phyloP scores from a whole-genome alignment of 192 early-diverging fungal genomes.

The Backusella mclennaniae region DNA sequence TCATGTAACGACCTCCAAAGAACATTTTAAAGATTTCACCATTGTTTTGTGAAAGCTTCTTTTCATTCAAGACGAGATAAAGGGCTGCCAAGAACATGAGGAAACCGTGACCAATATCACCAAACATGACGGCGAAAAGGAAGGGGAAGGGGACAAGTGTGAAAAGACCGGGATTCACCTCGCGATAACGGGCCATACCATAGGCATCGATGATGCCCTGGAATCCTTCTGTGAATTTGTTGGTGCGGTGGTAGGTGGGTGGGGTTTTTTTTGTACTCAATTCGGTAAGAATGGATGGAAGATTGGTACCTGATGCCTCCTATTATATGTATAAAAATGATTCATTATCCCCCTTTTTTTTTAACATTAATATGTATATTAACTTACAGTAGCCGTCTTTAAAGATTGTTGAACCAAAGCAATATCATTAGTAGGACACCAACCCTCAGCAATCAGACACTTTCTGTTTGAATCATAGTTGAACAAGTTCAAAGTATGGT shows the following conservation, averaged over 20 bases:
- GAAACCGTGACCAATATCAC: constrained; percentile 96
- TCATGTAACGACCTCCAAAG: constrained; percentile 95
- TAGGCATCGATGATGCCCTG: constrained; percentile 98
- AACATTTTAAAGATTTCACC: constrained; percentile 87
- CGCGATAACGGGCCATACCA: constrained; percentile 92
- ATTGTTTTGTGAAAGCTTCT: constrained; percentile 66
- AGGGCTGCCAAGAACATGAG: constrained; percentile 76
- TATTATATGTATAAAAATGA: not conserved
- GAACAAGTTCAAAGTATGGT: constrained; percentile 95
- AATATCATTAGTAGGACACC: constrained; percentile 91
- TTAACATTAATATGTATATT: not conserved
- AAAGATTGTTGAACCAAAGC: constrained; percentile 80
- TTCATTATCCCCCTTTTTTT: not conserved
- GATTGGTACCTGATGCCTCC: constrained; percentile 70
- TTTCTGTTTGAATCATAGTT: constrained; percentile 93
- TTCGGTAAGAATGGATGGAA: constrained; percentile 86
- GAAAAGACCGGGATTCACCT: constrained; percentile 98
- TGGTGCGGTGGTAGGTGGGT: constrained; percentile 93
- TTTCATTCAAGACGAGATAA: constrained; percentile 81
- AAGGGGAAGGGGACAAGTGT: constrained; percentile 99
- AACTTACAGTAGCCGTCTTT: constrained; percentile 63
- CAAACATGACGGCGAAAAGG: constrained; percentile 99
- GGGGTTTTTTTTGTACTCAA: constrained; percentile 83
- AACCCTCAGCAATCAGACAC: constrained; percentile 96
- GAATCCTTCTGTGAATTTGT: constrained; percentile 97